Evolutionary conservation across 2,329 filamentous ascomycete species (phyloP).

Genomic region (Xylariomycetidae sp.): DNA sequence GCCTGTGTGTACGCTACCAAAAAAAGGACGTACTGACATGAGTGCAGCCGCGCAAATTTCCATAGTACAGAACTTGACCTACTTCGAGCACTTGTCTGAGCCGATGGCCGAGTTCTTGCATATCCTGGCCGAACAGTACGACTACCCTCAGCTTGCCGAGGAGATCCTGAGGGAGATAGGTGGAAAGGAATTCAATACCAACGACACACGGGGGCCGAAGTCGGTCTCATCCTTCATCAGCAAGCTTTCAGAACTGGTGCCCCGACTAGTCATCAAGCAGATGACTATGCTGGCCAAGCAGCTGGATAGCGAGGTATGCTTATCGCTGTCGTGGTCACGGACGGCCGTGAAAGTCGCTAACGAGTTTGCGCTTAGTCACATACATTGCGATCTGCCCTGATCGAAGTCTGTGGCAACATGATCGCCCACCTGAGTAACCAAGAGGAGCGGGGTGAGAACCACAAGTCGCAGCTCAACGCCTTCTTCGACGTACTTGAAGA

Average conservation of each 20-base stretch:
- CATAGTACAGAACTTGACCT: constrained; percentile 94
- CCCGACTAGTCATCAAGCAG: constrained; percentile 90
- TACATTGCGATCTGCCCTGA: constrained; percentile 84
- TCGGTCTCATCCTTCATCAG: constrained; percentile 92
- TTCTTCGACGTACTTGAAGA: constrained; percentile 97
- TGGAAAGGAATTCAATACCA: constrained; percentile 97
- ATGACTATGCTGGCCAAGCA: constrained; percentile 94
- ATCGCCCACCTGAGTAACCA: constrained; percentile 85
- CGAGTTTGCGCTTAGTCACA: too few species aligned
- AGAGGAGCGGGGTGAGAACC: constrained; percentile 84
- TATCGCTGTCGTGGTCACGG: too few species aligned
- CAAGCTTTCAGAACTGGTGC: constrained; percentile 86
- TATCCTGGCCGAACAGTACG: constrained; percentile 93
- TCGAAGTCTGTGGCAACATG: constrained; percentile 96
- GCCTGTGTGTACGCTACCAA: too few species aligned
- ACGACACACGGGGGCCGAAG: constrained; percentile 91
- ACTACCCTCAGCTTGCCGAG: constrained; percentile 90
- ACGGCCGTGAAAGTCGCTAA: too few species aligned
- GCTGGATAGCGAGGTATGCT: constrained; percentile 77
- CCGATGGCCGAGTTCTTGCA: constrained; percentile 98
- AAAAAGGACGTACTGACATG: constrained; percentile 10
- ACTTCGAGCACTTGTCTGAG: constrained; percentile 97
- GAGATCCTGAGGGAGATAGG: constrained; percentile 91
- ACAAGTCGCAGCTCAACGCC: constrained; percentile 90
- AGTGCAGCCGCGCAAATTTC: constrained; percentile 83